phyloP scores from a whole-genome alignment of 805 yeast genomes.

The Hemisphaericaspora nanyangensis region DNA sequence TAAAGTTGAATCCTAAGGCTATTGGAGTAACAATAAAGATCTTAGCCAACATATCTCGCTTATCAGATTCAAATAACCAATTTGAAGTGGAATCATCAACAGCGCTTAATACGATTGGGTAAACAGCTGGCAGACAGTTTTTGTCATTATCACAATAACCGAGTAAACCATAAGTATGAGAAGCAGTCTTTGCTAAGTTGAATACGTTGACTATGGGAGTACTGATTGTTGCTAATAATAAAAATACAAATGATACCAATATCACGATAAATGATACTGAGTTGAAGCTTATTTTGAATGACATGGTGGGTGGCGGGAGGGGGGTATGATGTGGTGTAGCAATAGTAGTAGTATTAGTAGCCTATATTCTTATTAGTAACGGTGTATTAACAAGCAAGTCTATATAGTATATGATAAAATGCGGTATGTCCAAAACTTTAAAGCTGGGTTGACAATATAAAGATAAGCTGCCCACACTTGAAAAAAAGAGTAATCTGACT shows the following conservation, averaged over 20 bases:
- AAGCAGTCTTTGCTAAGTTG: constrained; percentile 44
- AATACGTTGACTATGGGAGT: constrained; percentile 54
- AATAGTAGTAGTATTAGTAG: background rate
- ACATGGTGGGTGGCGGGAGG: constrained; percentile 1
- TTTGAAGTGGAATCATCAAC: constrained; percentile 22
- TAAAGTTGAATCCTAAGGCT: constrained; percentile 59
- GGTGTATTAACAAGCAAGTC: background rate
- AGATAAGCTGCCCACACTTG: no score
- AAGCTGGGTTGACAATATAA: no score
- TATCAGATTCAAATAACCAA: constrained; percentile 47
- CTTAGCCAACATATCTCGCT: constrained; percentile 51
- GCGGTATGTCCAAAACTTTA: no score
- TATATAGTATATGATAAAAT: no score
- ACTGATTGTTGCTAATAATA: constrained; percentile 58
- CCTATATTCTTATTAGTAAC: background rate
- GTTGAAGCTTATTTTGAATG: constrained; percentile 5
- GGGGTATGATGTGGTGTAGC: no score
- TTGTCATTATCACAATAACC: constrained; percentile 51
- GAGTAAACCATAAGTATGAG: constrained; percentile 56
- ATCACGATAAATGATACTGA: constrained; percentile 26
- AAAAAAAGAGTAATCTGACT: no score
- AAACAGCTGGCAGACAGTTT: constrained; percentile 43
- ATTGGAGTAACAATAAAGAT: constrained; percentile 60
- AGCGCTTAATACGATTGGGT: constrained; percentile 40
- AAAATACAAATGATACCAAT: constrained; percentile 56